Percentiles rank a stretch among this genome's conserved stretches.
Conservation (phyloP, 257 asterid species). For the Asclepias syriaca region DNA sequence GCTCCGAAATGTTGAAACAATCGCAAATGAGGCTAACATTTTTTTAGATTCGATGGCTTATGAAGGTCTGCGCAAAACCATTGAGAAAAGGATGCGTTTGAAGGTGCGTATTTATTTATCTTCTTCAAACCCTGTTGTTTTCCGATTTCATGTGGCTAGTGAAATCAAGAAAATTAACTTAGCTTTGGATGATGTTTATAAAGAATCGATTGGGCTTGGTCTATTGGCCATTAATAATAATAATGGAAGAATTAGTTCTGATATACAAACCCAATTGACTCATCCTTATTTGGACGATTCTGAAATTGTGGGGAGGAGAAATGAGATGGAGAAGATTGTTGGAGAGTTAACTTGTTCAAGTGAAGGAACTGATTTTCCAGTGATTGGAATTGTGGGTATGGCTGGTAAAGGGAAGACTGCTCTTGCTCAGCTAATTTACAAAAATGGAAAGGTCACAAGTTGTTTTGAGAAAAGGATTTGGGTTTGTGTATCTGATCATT, state of each 20-base stretch:
- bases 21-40: slow-evolving; percentile 20
- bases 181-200: neutral
- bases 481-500: neutral
- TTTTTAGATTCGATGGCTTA: slow-evolving; percentile 21
- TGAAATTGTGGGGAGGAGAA: neutral
- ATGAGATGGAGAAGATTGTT: neutral
- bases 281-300: neutral
- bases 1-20: slow-evolving; percentile 17
- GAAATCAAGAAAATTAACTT: neutral
- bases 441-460: neutral
- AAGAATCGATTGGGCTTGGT: neutral
- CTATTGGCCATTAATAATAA: neutral
- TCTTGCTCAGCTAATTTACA: neutral
- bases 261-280: neutral
- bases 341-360: neutral
- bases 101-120: neutral
- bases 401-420: neutral
- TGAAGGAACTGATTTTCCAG: neutral
- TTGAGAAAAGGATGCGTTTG: neutral
- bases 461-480: neutral
- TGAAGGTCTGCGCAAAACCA: neutral
- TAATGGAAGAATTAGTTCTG: neutral
- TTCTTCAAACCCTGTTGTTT: neutral
- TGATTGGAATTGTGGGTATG: neutral
- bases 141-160: neutral